These are phyloP conservation scores for Hemileccinum impolitum DNA, from an alignment of 768 basidiomycete genomes.

Conservation along the genomic window DNA sequence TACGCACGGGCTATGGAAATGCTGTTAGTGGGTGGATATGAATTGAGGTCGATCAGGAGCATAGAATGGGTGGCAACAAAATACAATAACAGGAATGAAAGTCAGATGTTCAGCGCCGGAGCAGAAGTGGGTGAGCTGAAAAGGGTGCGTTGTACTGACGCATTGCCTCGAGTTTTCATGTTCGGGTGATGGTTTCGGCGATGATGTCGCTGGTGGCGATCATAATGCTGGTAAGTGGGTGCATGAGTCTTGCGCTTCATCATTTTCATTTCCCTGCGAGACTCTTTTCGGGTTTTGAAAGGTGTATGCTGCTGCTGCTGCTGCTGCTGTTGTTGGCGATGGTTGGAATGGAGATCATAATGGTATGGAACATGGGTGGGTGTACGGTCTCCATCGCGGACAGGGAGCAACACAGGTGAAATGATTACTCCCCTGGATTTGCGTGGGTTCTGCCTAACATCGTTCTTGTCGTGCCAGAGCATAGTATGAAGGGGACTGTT, in stretches of 20 bases:
- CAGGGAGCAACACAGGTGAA: slow-evolving; percentile 52
- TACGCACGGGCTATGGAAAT: slow-evolving; percentile 4
- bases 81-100: slow-evolving; percentile 17
- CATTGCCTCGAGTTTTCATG: slow-evolving; percentile 53
- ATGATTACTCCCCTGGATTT: slow-evolving; percentile 36
- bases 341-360: slow-evolving; percentile 35
- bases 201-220: slow-evolving; percentile 47
- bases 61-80: slow-evolving; percentile 9
- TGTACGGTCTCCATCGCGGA: slow-evolving; percentile 54
- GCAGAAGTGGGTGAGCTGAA: slow-evolving; percentile 34
- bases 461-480: slow-evolving; percentile 43
- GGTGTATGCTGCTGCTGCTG: slow-evolving; percentile 31
- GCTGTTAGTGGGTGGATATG: slow-evolving; percentile 13
- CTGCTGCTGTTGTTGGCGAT: slow-evolving; percentile 36
- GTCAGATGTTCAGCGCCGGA: slow-evolving; percentile 28
- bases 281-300: slow-evolving; percentile 60
- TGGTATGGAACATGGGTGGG: slow-evolving; percentile 40
- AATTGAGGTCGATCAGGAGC: slow-evolving; percentile 1
- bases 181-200: slow-evolving; percentile 64
- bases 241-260: slow-evolving; percentile 57
- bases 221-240: slow-evolving; percentile 34
- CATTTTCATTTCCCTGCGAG: slow-evolving; percentile 64
- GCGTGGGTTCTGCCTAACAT: slow-evolving; percentile 18
- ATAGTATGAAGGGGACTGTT: slow-evolving; percentile 54
- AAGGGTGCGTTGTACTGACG: slow-evolving; percentile 50